Evolutionary conservation across 192 early-diverging fungal genomes (phyloP).

Genomic region (Coemansia sp.): DNA sequence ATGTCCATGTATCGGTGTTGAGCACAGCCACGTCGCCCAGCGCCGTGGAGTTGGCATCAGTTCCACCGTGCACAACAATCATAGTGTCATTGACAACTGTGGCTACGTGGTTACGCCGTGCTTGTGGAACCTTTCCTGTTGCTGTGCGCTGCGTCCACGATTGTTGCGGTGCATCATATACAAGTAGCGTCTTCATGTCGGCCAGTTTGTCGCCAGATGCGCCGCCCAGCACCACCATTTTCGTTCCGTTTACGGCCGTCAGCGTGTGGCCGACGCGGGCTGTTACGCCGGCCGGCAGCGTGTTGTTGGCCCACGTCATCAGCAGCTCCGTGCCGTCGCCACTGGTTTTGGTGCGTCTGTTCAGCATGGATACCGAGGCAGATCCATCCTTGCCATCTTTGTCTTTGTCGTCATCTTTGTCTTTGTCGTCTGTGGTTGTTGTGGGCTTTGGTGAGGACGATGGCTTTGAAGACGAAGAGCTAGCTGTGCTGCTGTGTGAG

Average conservation of each 20-base stretch:
- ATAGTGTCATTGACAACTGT: slow-evolving; percentile 32
- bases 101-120: slow-evolving; percentile 40
- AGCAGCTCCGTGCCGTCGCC: slow-evolving; percentile 3
- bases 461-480: slow-evolving; percentile 1
- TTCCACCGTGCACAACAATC: slow-evolving; percentile 51
- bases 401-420: not conserved
- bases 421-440: slow-evolving; percentile 2
- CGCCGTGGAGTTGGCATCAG: slow-evolving; percentile 22
- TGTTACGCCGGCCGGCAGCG: slow-evolving; percentile 30
- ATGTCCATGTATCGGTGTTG: slow-evolving; percentile 47
- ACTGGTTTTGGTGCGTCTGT: not conserved
- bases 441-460: not conserved
- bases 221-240: slow-evolving; percentile 53
- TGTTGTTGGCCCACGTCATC: slow-evolving; percentile 44
- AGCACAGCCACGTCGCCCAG: slow-evolving; percentile 52
- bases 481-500: not conserved
- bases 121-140: slow-evolving; percentile 21
- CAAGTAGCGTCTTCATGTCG: slow-evolving; percentile 25
- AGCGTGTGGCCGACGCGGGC: slow-evolving; percentile 45
- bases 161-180: slow-evolving; percentile 30
- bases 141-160: slow-evolving; percentile 33
- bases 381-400: not conserved
- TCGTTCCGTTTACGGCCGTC: slow-evolving; percentile 21
- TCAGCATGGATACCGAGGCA: not conserved
- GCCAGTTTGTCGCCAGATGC: slow-evolving; percentile 16